These are phyloP conservation scores for Sextonia rubra DNA, from an alignment of 164 flowering plant genomes.

Conservation along the genomic window DNA sequence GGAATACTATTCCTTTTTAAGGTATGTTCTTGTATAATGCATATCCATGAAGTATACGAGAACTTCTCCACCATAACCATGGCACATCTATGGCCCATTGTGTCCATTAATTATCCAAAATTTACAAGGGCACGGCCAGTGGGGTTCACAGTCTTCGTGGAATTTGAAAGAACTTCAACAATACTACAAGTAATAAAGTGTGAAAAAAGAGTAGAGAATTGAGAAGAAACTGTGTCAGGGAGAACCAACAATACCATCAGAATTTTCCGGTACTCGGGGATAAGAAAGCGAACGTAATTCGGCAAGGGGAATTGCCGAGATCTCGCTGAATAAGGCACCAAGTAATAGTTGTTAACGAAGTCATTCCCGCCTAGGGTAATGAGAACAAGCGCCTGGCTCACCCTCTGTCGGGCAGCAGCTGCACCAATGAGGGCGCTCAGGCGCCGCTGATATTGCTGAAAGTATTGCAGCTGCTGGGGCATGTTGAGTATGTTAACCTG, in stretches of 20 bases:
- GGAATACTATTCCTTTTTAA: no score
- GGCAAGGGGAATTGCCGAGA: conserved; percentile 45
- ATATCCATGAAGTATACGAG: no score
- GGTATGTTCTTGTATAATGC: no score
- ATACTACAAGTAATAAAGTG: no score
- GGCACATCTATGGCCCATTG: no score
- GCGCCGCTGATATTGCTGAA: conserved; percentile 44
- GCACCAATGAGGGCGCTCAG: conserved; percentile 38
- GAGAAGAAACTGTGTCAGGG: not conserved
- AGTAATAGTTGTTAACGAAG: conserved; percentile 70
- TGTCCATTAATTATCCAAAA: no score
- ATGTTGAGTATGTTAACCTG: conserved; percentile 58
- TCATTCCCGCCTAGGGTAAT: conserved; percentile 70
- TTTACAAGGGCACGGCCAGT: no score
- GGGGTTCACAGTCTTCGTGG: no score
- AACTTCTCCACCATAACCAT: no score
- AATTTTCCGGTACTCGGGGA: conserved; percentile 48
- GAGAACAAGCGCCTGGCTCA: conserved; percentile 43
- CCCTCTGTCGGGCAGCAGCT: conserved; percentile 23
- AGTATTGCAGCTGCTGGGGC: conserved; percentile 30
- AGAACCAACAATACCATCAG: conserved; percentile 31
- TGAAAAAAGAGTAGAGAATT: not conserved
- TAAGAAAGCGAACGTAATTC: conserved; percentile 32
- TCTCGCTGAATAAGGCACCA: conserved; percentile 42
- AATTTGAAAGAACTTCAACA: no score